phyloP scores from a whole-genome alignment of 192 early-diverging fungal genomes.

The Backusella tarrabulga region DNA sequence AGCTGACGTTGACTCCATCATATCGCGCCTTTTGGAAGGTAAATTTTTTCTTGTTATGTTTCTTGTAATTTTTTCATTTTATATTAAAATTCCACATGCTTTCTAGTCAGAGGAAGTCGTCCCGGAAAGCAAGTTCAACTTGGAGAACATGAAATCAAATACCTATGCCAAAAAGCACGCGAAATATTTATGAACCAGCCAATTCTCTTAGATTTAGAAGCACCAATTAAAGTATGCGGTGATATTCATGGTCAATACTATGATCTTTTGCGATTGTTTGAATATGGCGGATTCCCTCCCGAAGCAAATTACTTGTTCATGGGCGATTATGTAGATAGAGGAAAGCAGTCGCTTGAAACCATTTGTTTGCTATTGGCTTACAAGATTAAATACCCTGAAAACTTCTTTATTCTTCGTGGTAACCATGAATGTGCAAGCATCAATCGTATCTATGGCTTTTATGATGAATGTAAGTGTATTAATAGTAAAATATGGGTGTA shows the following conservation, averaged over 20 bases:
- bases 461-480: conserved; percentile 83
- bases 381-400: conserved; percentile 99
- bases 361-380: conserved; percentile 95
- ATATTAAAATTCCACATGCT: background rate
- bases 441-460: conserved; percentile 94
- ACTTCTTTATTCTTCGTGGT: conserved; percentile 98
- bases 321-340: conserved; percentile 97
- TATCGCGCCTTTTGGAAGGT: conserved; percentile 32
- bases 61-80: too few species aligned
- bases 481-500: background rate
- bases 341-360: conserved; percentile 96
- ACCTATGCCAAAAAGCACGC: conserved; percentile 89
- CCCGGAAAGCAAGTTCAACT: conserved; percentile 98
- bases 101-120: conserved; percentile 85
- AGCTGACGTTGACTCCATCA: conserved; percentile 31
- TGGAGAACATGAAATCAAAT: conserved; percentile 92
- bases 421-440: conserved; percentile 98
- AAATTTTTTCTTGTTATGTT: background rate
- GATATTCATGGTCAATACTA: conserved; percentile 91
- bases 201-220: conserved; percentile 89
- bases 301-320: conserved; percentile 96
- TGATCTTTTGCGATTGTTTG: conserved; percentile 89
- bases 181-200: conserved; percentile 96
- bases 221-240: conserved; percentile 96
- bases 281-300: conserved; percentile 91